Percentiles rank a stretch among this genome's conserved stretches.
phyloP scores from a whole-genome alignment of 176 grass and related monocot species.

The Triticum urartu region DNA sequence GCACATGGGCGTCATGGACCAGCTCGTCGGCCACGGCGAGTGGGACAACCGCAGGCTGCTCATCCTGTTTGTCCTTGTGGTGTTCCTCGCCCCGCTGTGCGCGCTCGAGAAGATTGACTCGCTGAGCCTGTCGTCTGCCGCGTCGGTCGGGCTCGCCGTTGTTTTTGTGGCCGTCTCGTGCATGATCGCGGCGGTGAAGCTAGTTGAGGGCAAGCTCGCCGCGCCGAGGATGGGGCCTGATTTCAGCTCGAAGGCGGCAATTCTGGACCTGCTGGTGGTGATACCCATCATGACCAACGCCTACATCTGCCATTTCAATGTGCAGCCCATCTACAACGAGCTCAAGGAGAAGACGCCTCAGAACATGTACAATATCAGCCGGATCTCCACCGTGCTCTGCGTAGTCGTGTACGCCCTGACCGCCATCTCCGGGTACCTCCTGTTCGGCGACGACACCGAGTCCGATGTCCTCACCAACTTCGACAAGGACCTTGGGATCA shows the following conservation, averaged over 20 bases:
- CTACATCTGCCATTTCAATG: slow-evolving; percentile 88
- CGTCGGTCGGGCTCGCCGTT: slow-evolving; percentile 73
- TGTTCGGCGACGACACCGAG: slow-evolving; percentile 83
- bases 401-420: slow-evolving; percentile 74
- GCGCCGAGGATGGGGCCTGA: slow-evolving; percentile 80
- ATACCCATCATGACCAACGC: slow-evolving; percentile 99
- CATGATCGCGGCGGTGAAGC: slow-evolving; percentile 70
- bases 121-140: slow-evolving; percentile 76
- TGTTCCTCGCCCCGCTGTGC: slow-evolving; percentile 78
- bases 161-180: slow-evolving; percentile 85
- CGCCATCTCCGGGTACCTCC: slow-evolving; percentile 78
- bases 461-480: slow-evolving; percentile 96
- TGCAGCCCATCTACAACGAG: slow-evolving; percentile 97
- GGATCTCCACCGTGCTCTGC: slow-evolving; percentile 71
- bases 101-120: slow-evolving; percentile 93
- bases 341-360: slow-evolving; percentile 77
- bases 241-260: slow-evolving; percentile 59
- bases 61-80: slow-evolving; percentile 66
- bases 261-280: slow-evolving; percentile 84
- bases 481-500: slow-evolving; percentile 90
- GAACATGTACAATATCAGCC: slow-evolving; percentile 81
- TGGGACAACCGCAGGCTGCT: slow-evolving; percentile 91
- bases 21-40: slow-evolving; percentile 73
- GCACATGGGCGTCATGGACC: slow-evolving; percentile 83
- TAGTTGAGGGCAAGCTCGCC: slow-evolving; percentile 52